These are phyloP conservation scores for Gossypium anomalum DNA, from an alignment of 345 rosid genomes.

Conservation along the genomic window DNA sequence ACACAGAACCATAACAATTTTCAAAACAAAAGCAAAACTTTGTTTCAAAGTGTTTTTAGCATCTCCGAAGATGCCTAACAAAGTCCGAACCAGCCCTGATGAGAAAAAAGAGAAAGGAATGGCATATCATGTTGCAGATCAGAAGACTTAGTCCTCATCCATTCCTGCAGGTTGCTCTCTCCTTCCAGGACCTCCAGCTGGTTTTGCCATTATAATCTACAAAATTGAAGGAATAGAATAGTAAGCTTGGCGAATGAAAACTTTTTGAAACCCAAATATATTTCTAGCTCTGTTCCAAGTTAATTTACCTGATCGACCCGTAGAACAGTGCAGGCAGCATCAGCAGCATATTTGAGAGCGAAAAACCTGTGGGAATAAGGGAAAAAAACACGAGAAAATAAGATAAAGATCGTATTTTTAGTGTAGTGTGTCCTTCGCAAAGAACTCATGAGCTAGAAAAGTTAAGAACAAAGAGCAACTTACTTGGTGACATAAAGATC, in stretches of 20 bases:
- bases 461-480: conserved; percentile 16
- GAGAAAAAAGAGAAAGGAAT: not conserved
- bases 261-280: not conserved
- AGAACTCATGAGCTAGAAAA: not conserved
- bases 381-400: not conserved
- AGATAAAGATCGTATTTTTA: not conserved
- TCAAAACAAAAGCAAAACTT: not conserved
- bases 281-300: not conserved
- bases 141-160: conserved; percentile 55
- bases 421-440: not conserved
- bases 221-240: conserved; percentile 9
- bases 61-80: conserved; percentile 5
- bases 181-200: conserved; percentile 82
- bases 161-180: conserved; percentile 65
- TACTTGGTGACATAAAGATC: conserved; percentile 93
- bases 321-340: conserved; percentile 96
- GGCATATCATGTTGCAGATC: not conserved
- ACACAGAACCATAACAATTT: not conserved
- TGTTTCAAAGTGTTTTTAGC: conserved; percentile 16
- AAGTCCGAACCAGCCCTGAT: not conserved
- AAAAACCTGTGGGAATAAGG: conserved; percentile 45
- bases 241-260: not conserved
- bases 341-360: conserved; percentile 93
- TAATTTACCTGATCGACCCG: conserved; percentile 86
- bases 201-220: conserved; percentile 96